phyloP scores from a whole-genome alignment of 352 stramenopile species.

The Pythium dissimile region DNA sequence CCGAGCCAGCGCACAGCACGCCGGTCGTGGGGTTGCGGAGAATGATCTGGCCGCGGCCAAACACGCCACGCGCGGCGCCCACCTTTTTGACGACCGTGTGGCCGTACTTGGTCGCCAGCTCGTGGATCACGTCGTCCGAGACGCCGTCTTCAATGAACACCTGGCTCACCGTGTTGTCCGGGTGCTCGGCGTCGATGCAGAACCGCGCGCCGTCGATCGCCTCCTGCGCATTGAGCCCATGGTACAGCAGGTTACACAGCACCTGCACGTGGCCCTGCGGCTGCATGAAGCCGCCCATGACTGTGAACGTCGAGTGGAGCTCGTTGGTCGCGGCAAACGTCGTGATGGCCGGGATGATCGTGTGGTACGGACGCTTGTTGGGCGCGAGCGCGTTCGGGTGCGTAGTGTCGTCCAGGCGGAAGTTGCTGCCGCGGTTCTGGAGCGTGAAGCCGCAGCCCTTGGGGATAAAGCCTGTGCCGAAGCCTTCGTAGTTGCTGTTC shows the following conservation, averaged over 20 bases:
- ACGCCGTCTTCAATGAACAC: conserved; percentile 88
- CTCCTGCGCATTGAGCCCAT: conserved; percentile 83
- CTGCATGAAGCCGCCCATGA: conserved; percentile 95
- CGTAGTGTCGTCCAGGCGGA: conserved; percentile 71
- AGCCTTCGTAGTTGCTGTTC: conserved; percentile 98
- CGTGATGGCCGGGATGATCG: conserved; percentile 96
- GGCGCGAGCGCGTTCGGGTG: conserved; percentile 93
- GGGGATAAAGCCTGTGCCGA: conserved; percentile 94
- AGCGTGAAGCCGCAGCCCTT: conserved; percentile 93
- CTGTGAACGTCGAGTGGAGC: conserved; percentile 90
- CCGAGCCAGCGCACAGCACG: conserved; percentile 93
- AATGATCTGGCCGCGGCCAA: conserved; percentile 88
- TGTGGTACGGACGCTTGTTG: conserved; percentile 96
- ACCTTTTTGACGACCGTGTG: conserved; percentile 55
- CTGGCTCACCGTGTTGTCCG: conserved; percentile 48
- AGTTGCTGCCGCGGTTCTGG: conserved; percentile 96
- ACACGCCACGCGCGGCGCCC: conserved; percentile 39
- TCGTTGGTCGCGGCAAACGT: conserved; percentile 85
- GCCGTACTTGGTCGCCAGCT: conserved; percentile 70
- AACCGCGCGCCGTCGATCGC: conserved; percentile 94
- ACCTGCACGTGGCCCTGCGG: conserved; percentile 96
- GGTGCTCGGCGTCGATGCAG: conserved; percentile 86
- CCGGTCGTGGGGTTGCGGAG: conserved; percentile 68
- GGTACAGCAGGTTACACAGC: conserved; percentile 86
- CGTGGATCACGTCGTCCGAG: conserved; percentile 51